Evolutionary conservation across 1,284 basidiomycete genomes (phyloP), one percentile per base, ranked within the genome.

Genomic region (Polyporus tsugae): DNA sequence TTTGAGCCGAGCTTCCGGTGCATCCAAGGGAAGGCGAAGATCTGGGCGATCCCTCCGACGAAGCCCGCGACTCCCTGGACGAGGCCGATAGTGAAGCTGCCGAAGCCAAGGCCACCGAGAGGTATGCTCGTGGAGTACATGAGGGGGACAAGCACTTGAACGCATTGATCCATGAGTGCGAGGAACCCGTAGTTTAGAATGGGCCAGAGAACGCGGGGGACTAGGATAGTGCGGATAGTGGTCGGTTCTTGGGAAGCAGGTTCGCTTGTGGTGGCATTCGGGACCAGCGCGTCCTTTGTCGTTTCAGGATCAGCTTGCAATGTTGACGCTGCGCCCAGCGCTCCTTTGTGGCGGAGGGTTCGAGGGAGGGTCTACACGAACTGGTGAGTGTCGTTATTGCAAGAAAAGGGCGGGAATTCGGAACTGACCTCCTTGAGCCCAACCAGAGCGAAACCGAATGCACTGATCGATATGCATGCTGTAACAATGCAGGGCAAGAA

Each of bases 401-500:
- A 13, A 38, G 11, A 9, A 25, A 36, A 3, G 17, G 7, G 35
- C 29, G 29, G 29, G 29, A 29, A 29, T 35, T 58, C 10, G 10
- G 10, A 58, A n/a, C 80, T 13, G 79, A 88, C 89, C 79, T 93
- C 91, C 70, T 88, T 84, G 55, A 92, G 78, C 74, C 85, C 89
- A 7, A 86, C 38, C 44, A 81, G 80, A 0, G 86, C 84, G 3
- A 88, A 76, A 6, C 86, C 17, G 80, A 86, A 89, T 17, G 85
- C 83, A 11, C 87, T 59, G 25, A 83, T 71, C 7, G 88, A 83
- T 70, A 86, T 84, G 3, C 82, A 82, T 1, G 88, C 89, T 0
- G 87, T 82, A 9, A 90, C 80, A 41, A 88, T 82, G 68, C 90
- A 93, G 5, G 91, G 87, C 53, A 93, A 79, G 75, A 93, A 91